Conservation (phyloP, 2,329 filamentous ascomycete genomes). For the Lizonia empirigonia region DNA sequence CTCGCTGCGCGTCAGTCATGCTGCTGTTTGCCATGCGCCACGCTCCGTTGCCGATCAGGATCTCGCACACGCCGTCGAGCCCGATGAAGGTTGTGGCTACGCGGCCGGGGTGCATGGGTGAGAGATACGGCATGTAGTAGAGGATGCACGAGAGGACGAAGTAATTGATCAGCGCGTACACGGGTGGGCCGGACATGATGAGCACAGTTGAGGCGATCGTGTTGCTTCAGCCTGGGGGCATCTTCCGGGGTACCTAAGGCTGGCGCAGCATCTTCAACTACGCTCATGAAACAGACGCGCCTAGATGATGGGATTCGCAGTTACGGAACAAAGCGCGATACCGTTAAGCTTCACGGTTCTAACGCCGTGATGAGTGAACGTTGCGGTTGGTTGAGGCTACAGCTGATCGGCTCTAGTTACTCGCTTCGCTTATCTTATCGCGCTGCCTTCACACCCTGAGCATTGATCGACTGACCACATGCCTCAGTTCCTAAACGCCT, state of each 20-base stretch:
- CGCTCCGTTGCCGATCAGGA: conserved; percentile 60
- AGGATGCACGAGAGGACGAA: conserved; percentile 65
- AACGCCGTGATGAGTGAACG: conserved; percentile 28
- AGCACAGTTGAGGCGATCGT: conserved; percentile 50
- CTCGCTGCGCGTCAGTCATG: conserved; percentile 45
- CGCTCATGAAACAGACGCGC: conserved; percentile 40
- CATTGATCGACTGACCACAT: conserved; percentile 9
- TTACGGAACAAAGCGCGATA: conserved; percentile 9
- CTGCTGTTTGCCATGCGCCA: conserved; percentile 51
- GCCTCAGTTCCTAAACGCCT: not conserved
- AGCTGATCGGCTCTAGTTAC: conserved; percentile 11
- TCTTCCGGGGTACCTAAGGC: conserved; percentile 44
- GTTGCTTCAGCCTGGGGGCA: conserved; percentile 38
- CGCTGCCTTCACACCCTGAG: conserved; percentile 15
- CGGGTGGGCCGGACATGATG: conserved; percentile 54
- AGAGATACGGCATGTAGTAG: conserved; percentile 65
- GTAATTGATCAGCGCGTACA: conserved; percentile 67
- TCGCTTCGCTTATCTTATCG: conserved; percentile 20
- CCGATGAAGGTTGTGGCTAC: conserved; percentile 65
- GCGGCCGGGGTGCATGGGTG: conserved; percentile 63
- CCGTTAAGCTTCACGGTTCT: conserved; percentile 30
- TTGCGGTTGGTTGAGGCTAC: conserved; percentile 21
- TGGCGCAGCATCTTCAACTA: conserved; percentile 47
- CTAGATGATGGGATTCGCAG: not conserved
- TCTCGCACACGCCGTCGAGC: conserved; percentile 58